These are phyloP conservation scores for Corylus avellana DNA, from an alignment of 306 rosid species.

Conservation along the genomic window DNA sequence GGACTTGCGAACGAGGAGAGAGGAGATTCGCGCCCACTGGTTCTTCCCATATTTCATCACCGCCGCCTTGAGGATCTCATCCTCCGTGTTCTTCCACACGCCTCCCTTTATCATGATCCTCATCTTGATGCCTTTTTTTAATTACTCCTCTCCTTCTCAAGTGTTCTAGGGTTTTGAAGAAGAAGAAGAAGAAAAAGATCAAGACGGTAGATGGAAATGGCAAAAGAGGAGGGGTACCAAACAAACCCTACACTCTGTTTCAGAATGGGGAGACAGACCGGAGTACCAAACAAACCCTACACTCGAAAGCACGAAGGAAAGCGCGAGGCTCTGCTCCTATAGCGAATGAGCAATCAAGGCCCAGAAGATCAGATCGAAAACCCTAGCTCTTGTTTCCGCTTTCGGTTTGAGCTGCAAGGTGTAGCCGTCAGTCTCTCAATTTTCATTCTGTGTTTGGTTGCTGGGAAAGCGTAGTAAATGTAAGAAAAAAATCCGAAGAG, in stretches of 20 bases:
- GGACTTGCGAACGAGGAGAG: conserved; percentile 89
- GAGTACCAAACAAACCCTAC: neutral
- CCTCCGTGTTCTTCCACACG: conserved; percentile 97
- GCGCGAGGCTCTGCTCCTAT: neutral
- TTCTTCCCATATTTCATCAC: conserved; percentile 94
- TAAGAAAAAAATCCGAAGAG: neutral
- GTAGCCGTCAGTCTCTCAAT: neutral
- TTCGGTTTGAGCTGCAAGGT: neutral
- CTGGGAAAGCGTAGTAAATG: neutral
- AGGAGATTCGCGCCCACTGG: conserved; percentile 97
- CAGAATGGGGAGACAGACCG: too few relatives aligned
- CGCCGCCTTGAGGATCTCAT: conserved; percentile 96
- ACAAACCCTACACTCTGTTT: neutral
- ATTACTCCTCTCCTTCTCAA: neutral
- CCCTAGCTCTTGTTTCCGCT: neutral
- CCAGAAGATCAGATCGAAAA: neutral
- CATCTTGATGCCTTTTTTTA: conserved; percentile 52
- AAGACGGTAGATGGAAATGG: neutral
- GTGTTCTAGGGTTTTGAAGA: conserved; percentile 3
- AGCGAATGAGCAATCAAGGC: neutral
- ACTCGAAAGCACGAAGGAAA: neutral
- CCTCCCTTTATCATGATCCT: conserved; percentile 98
- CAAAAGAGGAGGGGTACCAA: too few relatives aligned
- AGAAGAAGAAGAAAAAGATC: neutral
- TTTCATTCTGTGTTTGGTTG: neutral